These are phyloP conservation scores for Hirsutella minnesotensis DNA, from an alignment of 2,329 filamentous ascomycete species.

Conservation along the genomic window DNA sequence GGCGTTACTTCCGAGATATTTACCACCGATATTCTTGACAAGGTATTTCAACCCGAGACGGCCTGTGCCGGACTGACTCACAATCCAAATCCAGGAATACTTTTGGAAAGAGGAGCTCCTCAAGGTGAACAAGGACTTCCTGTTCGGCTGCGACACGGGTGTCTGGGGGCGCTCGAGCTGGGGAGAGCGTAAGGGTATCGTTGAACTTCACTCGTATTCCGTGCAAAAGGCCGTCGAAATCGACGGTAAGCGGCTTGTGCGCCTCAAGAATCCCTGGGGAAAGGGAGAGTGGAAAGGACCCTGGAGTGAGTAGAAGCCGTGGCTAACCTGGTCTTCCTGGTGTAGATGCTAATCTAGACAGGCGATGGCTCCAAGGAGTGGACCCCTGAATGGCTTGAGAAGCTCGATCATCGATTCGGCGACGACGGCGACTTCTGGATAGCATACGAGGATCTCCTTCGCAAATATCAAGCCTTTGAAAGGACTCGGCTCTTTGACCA, in stretches of 20 bases:
- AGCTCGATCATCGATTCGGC: slow-evolving; percentile 62
- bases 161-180: slow-evolving; percentile 15
- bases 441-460: slow-evolving; percentile 45
- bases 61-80: too few relatives aligned
- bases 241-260: slow-evolving; percentile 48
- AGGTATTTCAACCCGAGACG: too few relatives aligned
- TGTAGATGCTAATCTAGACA: slow-evolving; percentile 10
- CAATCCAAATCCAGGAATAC: too few relatives aligned
- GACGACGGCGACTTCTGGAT: slow-evolving; percentile 61
- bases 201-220: slow-evolving; percentile 49
- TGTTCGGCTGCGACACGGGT: slow-evolving; percentile 50
- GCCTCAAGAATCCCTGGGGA: slow-evolving; percentile 70
- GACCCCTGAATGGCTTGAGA: slow-evolving; percentile 67
- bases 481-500: slow-evolving; percentile 44
- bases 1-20: slow-evolving; percentile 57
- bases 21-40: slow-evolving; percentile 58
- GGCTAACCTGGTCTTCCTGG: background rate
- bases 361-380: slow-evolving; percentile 72
- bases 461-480: slow-evolving; percentile 45
- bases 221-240: slow-evolving; percentile 47
- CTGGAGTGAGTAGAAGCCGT: slow-evolving; percentile 45
- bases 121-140: slow-evolving; percentile 67
- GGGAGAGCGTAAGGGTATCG: slow-evolving; percentile 41
- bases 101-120: slow-evolving; percentile 67
- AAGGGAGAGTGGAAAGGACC: slow-evolving; percentile 69